Base-by-base conservation (phyloP, 2,329 filamentous ascomycete species). In the Celoporthe dispersa region DNA sequence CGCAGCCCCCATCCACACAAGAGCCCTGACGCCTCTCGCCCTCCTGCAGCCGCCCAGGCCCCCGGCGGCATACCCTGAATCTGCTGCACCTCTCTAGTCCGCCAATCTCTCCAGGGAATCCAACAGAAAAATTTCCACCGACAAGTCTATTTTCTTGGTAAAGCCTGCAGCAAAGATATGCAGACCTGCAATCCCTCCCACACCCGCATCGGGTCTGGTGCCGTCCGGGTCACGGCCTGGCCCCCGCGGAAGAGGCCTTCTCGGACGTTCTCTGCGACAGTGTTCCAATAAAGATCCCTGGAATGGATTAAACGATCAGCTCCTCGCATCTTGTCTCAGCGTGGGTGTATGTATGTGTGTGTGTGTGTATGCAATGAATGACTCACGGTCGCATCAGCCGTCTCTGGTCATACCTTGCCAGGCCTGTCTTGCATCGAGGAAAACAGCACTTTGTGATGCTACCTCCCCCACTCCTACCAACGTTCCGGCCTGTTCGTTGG, bases 271-370 rank as follows among this genome's bases (percentile, higher is more conserved):
- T 63, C 61, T 65, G 70, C 70, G 33, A 57, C 64, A 60, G 64
- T 59, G 59, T 71, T 53, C 70, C 70, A 71, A 69, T 69, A 63
- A 71, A 65, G 64, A 71, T 59, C 64, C 51, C 68, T 69, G 67
- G 22, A 69, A 28, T 60, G 41, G 33, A 19, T 55, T 63, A 57
- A 63, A 67, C 41, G 66, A 69, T 59, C 67, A 60, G 67, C 60
- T 67, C 37, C 37, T 55, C 4, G 28, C 33, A 62, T 55, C 44
- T 55, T 69, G 69, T 69, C 69, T 71, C 67, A 63, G 48, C 66
- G 16, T 55, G 44, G n/a, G 22, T n/a, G 8, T 48, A 2, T 48
- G 19, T 48, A 3, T 39, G 41, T 48, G 41, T 8, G 41, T 22
- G 41, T 44, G 41, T 48, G 44, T n/a, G 63, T 66, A 41, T 64